Base-by-base conservation (phyloP, 1,139 yeast species). In the Geotrichum klebahnii region DNA sequence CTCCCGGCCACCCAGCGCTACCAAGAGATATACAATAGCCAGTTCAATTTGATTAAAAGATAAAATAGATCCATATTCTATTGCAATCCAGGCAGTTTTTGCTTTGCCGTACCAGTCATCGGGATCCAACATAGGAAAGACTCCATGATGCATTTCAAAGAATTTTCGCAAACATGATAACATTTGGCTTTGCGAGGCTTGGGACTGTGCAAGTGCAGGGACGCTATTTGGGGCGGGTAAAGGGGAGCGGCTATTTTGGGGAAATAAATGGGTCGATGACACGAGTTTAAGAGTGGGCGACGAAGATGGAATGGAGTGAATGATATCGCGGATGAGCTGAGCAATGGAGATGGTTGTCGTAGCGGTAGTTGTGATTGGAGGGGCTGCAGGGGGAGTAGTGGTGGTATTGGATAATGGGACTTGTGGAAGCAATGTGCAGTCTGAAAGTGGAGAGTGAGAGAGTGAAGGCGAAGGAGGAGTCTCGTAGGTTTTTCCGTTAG, bases 21-120 rank as follows among this genome's bases (percentile, higher is more conserved):
- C 50, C 16, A 58, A 29, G 50, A 53, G 48, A 44, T 59, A 59
- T 12, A 59, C 51, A 24, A 58, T 55, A 5, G 58, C 62, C 35
- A 57, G 50, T 26, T 57, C 59, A 17, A 54, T 50, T 23, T 47
- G 52, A 34, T 43, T 43, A n/a, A 43, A 34, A 10, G 46, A 43
- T 12, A 43, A 26, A 6, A 34, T 26, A 8, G 14, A 16, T 20
- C 60, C 58, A 22, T 53, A 58, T 36, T 57, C 61, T 26, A 53
- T 53, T 4, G 57, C 51, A 17, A 61, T 46, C 61, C 62, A 59
- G 5, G 53, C 52, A 2, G 59, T 38, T 41, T 59, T 59, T 22
- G 62, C 62, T 28, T 50, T 51, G 34, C 57, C 50, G 31, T 51
- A 49, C 60, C 61, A 58, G 9, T 48, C 50, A 10, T 55, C 58